Base-by-base conservation (phyloP, 2,329 filamentous ascomycete species). In the Diatrype stigma region DNA sequence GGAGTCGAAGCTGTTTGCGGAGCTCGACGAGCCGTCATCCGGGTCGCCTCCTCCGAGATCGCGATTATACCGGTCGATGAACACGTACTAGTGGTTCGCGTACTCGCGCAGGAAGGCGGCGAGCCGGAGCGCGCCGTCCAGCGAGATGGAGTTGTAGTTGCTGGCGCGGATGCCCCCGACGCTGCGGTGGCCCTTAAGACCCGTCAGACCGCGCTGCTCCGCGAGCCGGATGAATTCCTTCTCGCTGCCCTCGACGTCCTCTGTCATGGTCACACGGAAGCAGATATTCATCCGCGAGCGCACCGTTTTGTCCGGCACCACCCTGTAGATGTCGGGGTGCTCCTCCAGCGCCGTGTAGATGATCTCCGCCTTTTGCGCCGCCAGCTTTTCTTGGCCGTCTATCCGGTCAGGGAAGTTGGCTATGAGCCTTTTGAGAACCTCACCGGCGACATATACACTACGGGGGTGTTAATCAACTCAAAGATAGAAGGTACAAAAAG, bases 211-310 rank as follows among this genome's bases (percentile, higher is more conserved):
- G 48, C 75, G 76, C 53, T 81, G 80, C 53, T 86, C 82, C 1
- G 85, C 86, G 45, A 87, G 83, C 53, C 85, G 80, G 44, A 97
- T 69, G 72, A 97, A 97, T 0, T 77, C 78, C 70, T 90, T 89
- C 69, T 97, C 92, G 21, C 85, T 79, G 12, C 80, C 84, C 47
- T 85, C 83, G 52, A 84, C 74, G 40, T 85, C 82, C 42, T 78
- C 80, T 45, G 75, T 68, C 67, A 67, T 76, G 57, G 60, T 75
- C 17, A 96, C 79, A 16, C 91, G 78, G 78, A 96, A 96, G 77
- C 91, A 96, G 52, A 97, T 89, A 71, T 97, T 97, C 88, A 97
- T 96, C 50, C 90, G 78, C 61, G 89, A 96, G 51, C 92, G 86
- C 3, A 80, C 87, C 21, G 75, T 74, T 71, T 87, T 88, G 59